A percentile compares a stretch with the other conserved stretches of the same genome.
These are phyloP conservation scores for Raddia guianensis DNA, from an alignment of 176 grass and related monocot species.

Conservation along the genomic window DNA sequence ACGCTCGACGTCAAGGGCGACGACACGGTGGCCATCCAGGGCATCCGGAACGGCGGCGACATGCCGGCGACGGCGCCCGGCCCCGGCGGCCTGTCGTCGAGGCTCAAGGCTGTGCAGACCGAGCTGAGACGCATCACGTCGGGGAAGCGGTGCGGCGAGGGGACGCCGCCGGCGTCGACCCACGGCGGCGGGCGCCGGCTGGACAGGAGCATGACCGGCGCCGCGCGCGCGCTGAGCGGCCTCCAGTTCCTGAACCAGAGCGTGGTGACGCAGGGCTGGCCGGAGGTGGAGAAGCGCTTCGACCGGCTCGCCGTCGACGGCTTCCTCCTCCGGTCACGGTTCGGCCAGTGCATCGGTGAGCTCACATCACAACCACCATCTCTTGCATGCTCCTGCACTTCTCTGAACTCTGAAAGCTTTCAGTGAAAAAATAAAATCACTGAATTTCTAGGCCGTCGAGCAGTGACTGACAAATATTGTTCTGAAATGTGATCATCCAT, in stretches of 20 bases:
- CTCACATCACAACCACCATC: background rate
- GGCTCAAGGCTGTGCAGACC: conserved; percentile 51
- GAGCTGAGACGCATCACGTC: conserved; percentile 64
- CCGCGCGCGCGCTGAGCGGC: conserved; percentile 59
- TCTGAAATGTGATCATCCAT: background rate
- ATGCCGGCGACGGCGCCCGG: background rate
- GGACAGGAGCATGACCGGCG: conserved; percentile 68
- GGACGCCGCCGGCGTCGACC: background rate
- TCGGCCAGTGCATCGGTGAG: conserved; percentile 90
- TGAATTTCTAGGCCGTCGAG: background rate
- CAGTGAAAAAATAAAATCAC: background rate
- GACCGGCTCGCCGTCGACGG: conserved; percentile 72
- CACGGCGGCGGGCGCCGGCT: conserved; percentile 39
- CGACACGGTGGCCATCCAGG: conserved; percentile 53
- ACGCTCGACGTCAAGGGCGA: conserved; percentile 60
- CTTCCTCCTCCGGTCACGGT: conserved; percentile 71
- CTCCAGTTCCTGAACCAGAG: conserved; percentile 84
- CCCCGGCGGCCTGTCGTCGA: conserved; percentile 53
- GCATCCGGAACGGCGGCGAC: conserved; percentile 32
- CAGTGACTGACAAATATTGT: background rate
- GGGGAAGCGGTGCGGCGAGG: conserved; percentile 11
- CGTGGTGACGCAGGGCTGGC: conserved; percentile 68
- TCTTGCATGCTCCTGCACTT: background rate
- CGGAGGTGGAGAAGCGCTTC: conserved; percentile 78
- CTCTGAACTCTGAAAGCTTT: background rate